A percentile compares a stretch with the other conserved stretches of the same genome.
Conservation (phyloP, 2,329 filamentous ascomycete genomes). For the Torrubiella hemipterigena region DNA sequence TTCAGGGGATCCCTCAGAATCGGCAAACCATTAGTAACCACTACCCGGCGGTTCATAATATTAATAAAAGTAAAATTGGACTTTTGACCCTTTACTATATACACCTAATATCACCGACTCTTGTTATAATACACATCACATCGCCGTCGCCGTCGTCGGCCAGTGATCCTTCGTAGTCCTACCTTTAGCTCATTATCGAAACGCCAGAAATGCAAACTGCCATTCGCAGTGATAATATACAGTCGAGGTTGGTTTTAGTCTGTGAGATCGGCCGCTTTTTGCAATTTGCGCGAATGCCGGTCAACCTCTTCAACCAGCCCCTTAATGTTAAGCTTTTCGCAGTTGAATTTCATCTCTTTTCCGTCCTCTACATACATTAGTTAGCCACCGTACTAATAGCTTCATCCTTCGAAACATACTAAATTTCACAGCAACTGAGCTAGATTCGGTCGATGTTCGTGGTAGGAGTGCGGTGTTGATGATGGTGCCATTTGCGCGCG, state of each 20-base stretch:
- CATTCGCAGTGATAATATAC: no score
- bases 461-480: slow-evolving; percentile 70
- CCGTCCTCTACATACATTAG: slow-evolving; percentile 59
- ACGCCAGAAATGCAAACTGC: slow-evolving; percentile 13
- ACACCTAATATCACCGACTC: no score
- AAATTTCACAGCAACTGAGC: slow-evolving; percentile 68
- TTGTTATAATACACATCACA: slow-evolving; percentile 7
- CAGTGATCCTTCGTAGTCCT: no score
- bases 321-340: slow-evolving; percentile 71
- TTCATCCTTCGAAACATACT: slow-evolving; percentile 42
- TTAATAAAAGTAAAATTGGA: no score
- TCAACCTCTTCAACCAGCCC: slow-evolving; percentile 83
- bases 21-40: no score
- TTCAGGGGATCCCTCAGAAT: no score
- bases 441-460: slow-evolving; percentile 54
- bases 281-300: slow-evolving; percentile 71
- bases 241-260: slow-evolving; percentile 21
- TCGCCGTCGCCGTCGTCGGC: no score
- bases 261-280: slow-evolving; percentile 69
- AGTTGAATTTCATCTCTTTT: slow-evolving; percentile 74
- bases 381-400: slow-evolving; percentile 11
- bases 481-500: slow-evolving; percentile 59
- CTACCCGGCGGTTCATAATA: no score
- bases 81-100: no score
- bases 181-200: not conserved